phyloP scores from a whole-genome alignment of 2,329 filamentous ascomycete genomes.

The Gnomoniopsis sp. region DNA sequence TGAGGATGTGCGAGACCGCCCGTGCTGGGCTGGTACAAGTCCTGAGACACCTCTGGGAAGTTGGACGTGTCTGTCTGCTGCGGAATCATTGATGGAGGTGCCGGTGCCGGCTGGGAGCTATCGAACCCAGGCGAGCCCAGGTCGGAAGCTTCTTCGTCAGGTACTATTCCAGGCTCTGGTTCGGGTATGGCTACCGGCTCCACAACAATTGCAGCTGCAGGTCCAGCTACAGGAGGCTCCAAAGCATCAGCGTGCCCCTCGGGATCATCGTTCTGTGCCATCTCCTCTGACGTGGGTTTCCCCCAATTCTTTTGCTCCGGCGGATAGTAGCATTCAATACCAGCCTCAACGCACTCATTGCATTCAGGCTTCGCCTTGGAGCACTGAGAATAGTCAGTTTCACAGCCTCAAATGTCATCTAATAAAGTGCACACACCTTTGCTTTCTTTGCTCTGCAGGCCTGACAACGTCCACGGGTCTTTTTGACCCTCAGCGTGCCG shows the following conservation, averaged over 20 bases:
- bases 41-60: constrained; percentile 16
- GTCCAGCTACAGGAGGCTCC: background rate
- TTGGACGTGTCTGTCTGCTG: constrained; percentile 20
- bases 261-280: background rate
- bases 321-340: constrained; percentile 17
- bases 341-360: constrained; percentile 23
- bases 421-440: constrained; percentile 21
- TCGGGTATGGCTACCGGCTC: background rate
- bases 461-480: constrained; percentile 31
- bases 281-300: constrained; percentile 1
- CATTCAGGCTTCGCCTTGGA: constrained; percentile 33
- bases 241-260: background rate
- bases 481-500: constrained; percentile 23
- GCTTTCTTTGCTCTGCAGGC: constrained; percentile 28
- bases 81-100: constrained; percentile 27
- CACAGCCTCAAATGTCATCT: background rate
- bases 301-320: constrained; percentile 12
- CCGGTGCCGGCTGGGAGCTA: constrained; percentile 22
- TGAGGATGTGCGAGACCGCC: constrained; percentile 24
- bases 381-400: constrained; percentile 21
- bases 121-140: constrained; percentile 17
- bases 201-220: background rate
- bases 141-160: constrained; percentile 16
- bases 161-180: background rate
- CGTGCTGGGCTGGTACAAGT: constrained; percentile 29